These are phyloP conservation scores for Ramularia endophylla DNA, from an alignment of 2,329 filamentous ascomycete genomes.

Conservation along the genomic window DNA sequence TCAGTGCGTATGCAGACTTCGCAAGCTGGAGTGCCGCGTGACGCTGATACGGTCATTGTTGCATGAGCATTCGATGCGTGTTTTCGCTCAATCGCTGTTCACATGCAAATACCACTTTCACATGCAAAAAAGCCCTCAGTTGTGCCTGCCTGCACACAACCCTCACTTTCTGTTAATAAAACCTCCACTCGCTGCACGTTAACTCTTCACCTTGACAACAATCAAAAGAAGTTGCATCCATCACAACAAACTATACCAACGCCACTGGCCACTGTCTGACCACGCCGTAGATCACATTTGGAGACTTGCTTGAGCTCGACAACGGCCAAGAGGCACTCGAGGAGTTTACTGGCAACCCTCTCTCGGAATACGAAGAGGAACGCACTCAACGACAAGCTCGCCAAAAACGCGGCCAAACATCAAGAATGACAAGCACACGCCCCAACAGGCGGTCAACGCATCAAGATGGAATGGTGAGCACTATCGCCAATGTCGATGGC, in stretches of 20 bases:
- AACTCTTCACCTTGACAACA: not conserved
- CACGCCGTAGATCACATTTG: constrained; percentile 38
- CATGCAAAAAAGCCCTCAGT: too few relatives aligned
- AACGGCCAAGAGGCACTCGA: constrained; percentile 45
- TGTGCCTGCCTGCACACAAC: not conserved
- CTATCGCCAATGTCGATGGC: constrained; percentile 20
- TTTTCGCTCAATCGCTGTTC: too few relatives aligned
- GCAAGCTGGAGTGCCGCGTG: too few relatives aligned
- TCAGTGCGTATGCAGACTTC: too few relatives aligned
- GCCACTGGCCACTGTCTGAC: constrained; percentile 1
- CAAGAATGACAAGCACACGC: constrained; percentile 22
- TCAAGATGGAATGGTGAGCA: constrained; percentile 24
- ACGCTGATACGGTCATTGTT: too few relatives aligned
- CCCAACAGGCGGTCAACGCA: constrained; percentile 4
- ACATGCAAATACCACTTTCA: too few relatives aligned
- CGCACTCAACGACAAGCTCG: constrained; percentile 4
- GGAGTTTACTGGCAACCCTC: constrained; percentile 29
- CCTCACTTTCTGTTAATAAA: not conserved
- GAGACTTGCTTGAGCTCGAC: constrained; percentile 39
- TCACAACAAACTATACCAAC: too few relatives aligned
- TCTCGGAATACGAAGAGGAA: constrained; percentile 9
- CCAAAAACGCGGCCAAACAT: constrained; percentile 4
- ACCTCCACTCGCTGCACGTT: too few relatives aligned
- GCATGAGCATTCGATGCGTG: too few relatives aligned
- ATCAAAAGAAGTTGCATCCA: not conserved